Conservation (phyloP, 225 moss, liverwort and hornwort genomes). For the Bryum argenteum region DNA sequence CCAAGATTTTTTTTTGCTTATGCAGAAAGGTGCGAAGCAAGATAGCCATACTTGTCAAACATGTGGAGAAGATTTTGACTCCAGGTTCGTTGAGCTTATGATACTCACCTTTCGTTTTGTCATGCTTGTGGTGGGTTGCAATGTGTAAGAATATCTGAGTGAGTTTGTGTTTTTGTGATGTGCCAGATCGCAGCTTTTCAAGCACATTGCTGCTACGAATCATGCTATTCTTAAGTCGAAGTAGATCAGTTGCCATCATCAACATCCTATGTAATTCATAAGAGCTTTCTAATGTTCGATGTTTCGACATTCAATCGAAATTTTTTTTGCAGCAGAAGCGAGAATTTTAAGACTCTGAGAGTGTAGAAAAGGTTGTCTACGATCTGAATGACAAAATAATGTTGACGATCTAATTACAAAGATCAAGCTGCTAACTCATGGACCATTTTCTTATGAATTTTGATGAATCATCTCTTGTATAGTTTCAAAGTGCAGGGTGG, state of each 20-base stretch:
- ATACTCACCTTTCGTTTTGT: background rate
- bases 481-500: too few species aligned
- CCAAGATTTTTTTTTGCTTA: slow-evolving; percentile 6
- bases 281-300: slow-evolving; percentile 5
- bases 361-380: background rate
- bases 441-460: background rate
- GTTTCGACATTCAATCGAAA: slow-evolving; percentile 15
- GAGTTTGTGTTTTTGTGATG: background rate
- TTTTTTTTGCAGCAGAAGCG: background rate
- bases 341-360: background rate
- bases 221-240: slow-evolving; percentile 77
- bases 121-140: background rate
- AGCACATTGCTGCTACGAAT: slow-evolving; percentile 78
- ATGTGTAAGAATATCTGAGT: background rate
- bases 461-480: background rate
- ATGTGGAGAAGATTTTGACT: slow-evolving; percentile 88
- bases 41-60: slow-evolving; percentile 74
- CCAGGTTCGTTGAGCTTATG: slow-evolving; percentile 55
- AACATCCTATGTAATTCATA: background rate
- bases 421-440: background rate
- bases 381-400: background rate
- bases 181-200: slow-evolving; percentile 83
- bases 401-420: background rate
- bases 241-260: slow-evolving; percentile 32
- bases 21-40: slow-evolving; percentile 69